Percentiles rank a stretch among this genome's conserved stretches.
Evolutionary conservation across 2,329 filamentous ascomycete species (phyloP).

Genomic region (Dactylellina parvicollis): DNA sequence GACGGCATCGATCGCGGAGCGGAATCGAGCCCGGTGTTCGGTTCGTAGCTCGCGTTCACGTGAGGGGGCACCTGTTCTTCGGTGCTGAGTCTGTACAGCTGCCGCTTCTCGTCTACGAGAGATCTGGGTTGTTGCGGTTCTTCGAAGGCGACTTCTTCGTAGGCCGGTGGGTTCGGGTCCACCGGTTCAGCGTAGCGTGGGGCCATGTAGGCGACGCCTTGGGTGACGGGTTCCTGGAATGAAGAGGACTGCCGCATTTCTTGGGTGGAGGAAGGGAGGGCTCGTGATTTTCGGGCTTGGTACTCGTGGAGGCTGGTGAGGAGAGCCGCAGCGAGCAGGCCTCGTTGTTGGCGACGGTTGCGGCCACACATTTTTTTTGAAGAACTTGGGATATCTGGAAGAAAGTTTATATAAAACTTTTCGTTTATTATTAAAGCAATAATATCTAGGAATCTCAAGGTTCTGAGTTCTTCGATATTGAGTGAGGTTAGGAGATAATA

Average conservation of each 20-base stretch:
- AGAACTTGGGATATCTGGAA: neutral
- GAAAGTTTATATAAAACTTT: neutral
- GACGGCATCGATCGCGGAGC: slow-evolving; percentile 2
- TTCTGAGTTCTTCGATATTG: too few relatives aligned
- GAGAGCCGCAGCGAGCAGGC: slow-evolving; percentile 25
- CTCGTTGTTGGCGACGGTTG: slow-evolving; percentile 15
- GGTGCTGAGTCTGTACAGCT: slow-evolving; percentile 22
- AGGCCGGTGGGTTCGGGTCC: slow-evolving; percentile 41
- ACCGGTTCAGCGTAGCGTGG: slow-evolving; percentile 16
- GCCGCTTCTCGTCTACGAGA: slow-evolving; percentile 26
- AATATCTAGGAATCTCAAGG: too few relatives aligned
- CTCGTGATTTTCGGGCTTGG: slow-evolving; percentile 12
- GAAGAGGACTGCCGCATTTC: neutral
- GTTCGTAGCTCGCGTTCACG: slow-evolving; percentile 4
- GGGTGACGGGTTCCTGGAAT: slow-evolving; percentile 44
- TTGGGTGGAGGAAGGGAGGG: slow-evolving; percentile 2
- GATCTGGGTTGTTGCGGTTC: neutral
- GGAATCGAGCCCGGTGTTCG: slow-evolving; percentile 26
- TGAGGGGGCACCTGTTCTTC: slow-evolving; percentile 31
- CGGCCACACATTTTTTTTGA: slow-evolving; percentile 10
- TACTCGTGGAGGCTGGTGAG: slow-evolving; percentile 35
- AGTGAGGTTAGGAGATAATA: neutral
- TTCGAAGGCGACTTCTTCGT: slow-evolving; percentile 25
- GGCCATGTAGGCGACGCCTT: slow-evolving; percentile 35
- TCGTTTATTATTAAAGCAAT: neutral